Evolutionary conservation across 352 stramenopile species (phyloP).

Genomic region (Pythium sukuiense): DNA sequence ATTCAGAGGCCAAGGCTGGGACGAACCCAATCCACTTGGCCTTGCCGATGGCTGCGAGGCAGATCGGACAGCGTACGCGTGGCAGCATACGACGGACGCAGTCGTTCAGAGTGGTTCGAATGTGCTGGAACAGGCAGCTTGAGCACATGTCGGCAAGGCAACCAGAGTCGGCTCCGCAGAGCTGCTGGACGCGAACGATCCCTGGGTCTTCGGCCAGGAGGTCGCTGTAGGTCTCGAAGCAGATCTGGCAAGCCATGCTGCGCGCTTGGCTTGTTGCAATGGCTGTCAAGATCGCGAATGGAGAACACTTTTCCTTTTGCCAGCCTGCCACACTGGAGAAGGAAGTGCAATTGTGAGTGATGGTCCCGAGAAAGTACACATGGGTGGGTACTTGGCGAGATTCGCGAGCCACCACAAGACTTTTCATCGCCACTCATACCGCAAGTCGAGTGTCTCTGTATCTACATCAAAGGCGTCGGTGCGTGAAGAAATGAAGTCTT

Average conservation of each 20-base stretch:
- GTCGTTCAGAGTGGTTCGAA: constrained; percentile 6
- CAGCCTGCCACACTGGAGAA: not conserved
- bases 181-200: not conserved
- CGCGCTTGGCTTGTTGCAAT: not conserved
- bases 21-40: not conserved
- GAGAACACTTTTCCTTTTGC: not conserved
- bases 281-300: not conserved
- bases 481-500: too few species aligned
- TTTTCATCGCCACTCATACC: not conserved
- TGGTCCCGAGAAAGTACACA: not conserved
- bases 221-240: constrained; percentile 22
- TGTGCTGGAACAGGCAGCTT: not conserved
- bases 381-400: not conserved
- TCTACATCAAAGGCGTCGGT: too few species aligned
- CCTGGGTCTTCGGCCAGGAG: constrained; percentile 5
- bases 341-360: not conserved
- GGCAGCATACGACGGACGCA: constrained; percentile 33
- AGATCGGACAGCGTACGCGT: constrained; percentile 40
- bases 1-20: not conserved
- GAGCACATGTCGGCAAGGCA: constrained; percentile 2
- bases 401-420: not conserved
- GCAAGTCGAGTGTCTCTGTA: too few species aligned
- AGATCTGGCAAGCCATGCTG: constrained; percentile 22
- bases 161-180: not conserved
- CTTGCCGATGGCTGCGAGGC: constrained; percentile 29